Evolutionary conservation across 1,284 basidiomycete species (phyloP), one percentile per base, ranked within the genome.

Genomic region (Neonothopanus nambi): DNA sequence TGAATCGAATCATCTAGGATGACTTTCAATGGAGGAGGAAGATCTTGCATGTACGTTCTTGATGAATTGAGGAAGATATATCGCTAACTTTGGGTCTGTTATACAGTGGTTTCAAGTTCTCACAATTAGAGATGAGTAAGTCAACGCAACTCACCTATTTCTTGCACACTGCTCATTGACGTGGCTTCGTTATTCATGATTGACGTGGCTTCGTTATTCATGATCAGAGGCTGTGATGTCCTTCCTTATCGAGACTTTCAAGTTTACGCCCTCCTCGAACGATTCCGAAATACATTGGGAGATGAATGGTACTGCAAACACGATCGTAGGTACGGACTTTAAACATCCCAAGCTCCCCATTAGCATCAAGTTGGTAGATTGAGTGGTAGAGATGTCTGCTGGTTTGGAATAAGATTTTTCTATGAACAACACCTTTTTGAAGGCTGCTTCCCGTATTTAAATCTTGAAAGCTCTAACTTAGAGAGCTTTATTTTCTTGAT

Each of bases 91-190:
- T 33, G 18, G 12, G n/a, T 26, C 21, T 15, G 41, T 36, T 39
- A 6, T 37, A 23, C 40, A 66, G 62, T 17, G 66, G 66, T 9
- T 66, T 69, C 57, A 69, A 66, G 46, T 68, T 68, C 48, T 64
- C 67, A 2, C 63, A 66, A 45, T 52, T 68, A 6, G 67, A 69
- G 47, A 68, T 68, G 66, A 70, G 68, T 68, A 42, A 35, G 64
- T 61, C 18, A 7, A 7, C 18, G 5, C 15, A 18, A 1, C 13
- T 20, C 21, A 15, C 18, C 8, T 43, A 35, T 3, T 12, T 8
- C 9, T 23, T 17, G 20, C 2, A 2, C 30, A 35, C n/a, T 9
- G 30, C 30, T 20, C 17, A 21, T 17, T 38, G 6, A 3, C n/a
- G 24, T 21, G 21, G 5, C 12, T 13, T 5, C 9, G 11, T 23